phyloP scores from a whole-genome alignment of 2,329 filamentous ascomycete species.

The Ramichloridium luteum region DNA sequence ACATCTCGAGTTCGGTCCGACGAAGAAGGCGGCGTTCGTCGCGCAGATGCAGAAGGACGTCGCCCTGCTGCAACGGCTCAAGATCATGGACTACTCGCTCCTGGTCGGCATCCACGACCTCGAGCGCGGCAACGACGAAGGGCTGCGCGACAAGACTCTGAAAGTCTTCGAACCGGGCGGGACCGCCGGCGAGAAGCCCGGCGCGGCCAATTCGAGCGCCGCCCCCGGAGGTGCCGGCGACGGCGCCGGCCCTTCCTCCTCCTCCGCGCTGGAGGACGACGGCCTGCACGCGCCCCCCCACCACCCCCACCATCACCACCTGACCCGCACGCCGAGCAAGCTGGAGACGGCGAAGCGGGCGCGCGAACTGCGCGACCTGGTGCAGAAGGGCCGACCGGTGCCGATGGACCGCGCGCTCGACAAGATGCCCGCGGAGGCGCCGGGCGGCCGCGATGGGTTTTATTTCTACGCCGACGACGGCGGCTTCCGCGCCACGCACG shows the following conservation, averaged over 20 bases:
- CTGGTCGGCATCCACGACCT: constrained; percentile 90
- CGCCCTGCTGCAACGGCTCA: constrained; percentile 67
- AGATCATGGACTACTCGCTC: constrained; percentile 98
- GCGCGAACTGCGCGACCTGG: constrained; percentile 77
- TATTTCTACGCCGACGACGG: constrained; percentile 92
- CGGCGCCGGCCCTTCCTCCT: too few species aligned
- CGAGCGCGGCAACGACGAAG: constrained; percentile 85
- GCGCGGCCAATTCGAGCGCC: constrained; percentile 1
- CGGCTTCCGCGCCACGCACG: constrained; percentile 83
- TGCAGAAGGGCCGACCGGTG: constrained; percentile 86
- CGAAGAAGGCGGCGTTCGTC: constrained; percentile 79
- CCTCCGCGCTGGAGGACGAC: too few species aligned
- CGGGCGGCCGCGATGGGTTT: constrained; percentile 54
- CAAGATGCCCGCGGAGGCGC: constrained; percentile 77
- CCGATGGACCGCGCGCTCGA: constrained; percentile 73
- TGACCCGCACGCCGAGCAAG: constrained; percentile 85
- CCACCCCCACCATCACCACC: too few species aligned
- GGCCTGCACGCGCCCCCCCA: too few species aligned
- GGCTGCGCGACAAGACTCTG: constrained; percentile 76
- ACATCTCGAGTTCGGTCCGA: constrained; percentile 74
- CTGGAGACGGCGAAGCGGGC: constrained; percentile 85
- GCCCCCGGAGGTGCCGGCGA: constrained; percentile 40
- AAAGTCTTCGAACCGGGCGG: constrained; percentile 89
- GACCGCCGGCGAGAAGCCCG: constrained; percentile 22
- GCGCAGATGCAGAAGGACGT: constrained; percentile 85